Base-by-base conservation (phyloP, 1,139 yeast species). In the Sugiyamaella neomexicana region DNA sequence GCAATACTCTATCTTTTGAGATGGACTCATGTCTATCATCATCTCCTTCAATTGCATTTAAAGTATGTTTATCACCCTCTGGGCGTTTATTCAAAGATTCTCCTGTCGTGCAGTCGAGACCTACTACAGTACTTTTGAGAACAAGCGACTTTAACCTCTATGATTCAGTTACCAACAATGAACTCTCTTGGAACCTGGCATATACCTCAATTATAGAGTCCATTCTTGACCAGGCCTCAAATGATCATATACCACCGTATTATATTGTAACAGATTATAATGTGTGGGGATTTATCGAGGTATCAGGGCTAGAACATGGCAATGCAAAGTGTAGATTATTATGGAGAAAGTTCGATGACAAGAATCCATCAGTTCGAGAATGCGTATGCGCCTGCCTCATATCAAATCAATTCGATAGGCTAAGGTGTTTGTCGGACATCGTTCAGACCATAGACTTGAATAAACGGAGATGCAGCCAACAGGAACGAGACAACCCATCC, bases 191-290 rank as follows among this genome's bases (percentile, higher is more conserved):
- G 51, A 20, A 41, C 12, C 15, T 47, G 13, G 31, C 46, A 10
- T 41, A 29, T 31, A 15, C 31, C 29, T 39, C 51, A n/a, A 47
- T 47, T 7, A 40, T 47, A 5, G 51, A 47, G 17, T 47, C 51
- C 2, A 17, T 40, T 16, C 29, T 47, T 2, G 20, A 47, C 16
- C 34, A 45, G n/a, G 12, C 12, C 17, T 13, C 13, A 2, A 2
- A 34, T n/a, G 16, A 37, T 32, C 40, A 32, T 2, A 31, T 29
- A 13, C 23, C 40, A 8, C 49, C 43, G n/a, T 50, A 52, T 41
- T 50, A 47, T 34, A 50, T 59, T 9, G n/a, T 61, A 10, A 58
- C 64, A n/a, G 58, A 62, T 44, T 62, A 62, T 39, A 57, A 46
- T 37, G 45, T 51, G 53, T 65, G 63, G 65, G 56, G 48, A 31